These are phyloP conservation scores for Apiotrichum brassicae DNA, from an alignment of 1,284 basidiomycete genomes.

Conservation along the genomic window DNA sequence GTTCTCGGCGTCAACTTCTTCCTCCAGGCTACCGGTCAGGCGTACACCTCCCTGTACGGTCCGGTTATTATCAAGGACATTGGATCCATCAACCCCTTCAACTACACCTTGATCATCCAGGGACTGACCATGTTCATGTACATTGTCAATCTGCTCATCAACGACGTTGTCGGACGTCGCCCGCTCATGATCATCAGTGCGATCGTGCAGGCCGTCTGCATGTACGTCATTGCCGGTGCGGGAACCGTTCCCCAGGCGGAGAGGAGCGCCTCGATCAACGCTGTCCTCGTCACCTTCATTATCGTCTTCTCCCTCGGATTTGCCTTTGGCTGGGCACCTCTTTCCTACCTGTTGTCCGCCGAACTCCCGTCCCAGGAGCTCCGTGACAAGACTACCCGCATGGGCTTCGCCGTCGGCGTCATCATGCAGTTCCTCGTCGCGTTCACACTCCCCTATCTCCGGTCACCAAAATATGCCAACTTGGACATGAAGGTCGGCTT, in stretches of 20 bases:
- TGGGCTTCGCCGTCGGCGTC: slow-evolving; percentile 9
- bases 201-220: slow-evolving; percentile 5
- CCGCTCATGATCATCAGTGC: slow-evolving; percentile 11
- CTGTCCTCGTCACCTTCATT: slow-evolving; percentile 3
- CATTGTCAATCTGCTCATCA: slow-evolving; percentile 4
- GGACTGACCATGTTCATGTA: slow-evolving; percentile 4
- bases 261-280: slow-evolving; percentile 4
- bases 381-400: slow-evolving; percentile 7
- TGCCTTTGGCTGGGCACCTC: slow-evolving; percentile 8
- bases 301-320: neutral
- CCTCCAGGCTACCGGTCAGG: slow-evolving; percentile 12
- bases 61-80: slow-evolving; percentile 7
- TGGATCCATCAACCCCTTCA: slow-evolving; percentile 9
- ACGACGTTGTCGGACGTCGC: slow-evolving; percentile 17
- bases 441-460: slow-evolving; percentile 12
- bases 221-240: slow-evolving; percentile 6
- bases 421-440: slow-evolving; percentile 13
- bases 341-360: slow-evolving; percentile 4
- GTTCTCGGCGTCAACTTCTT: slow-evolving; percentile 14
- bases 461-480: slow-evolving; percentile 1
- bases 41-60: slow-evolving; percentile 8
- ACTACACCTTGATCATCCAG: slow-evolving; percentile 12
- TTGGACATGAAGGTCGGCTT: slow-evolving; percentile 6
- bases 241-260: slow-evolving; percentile 5
- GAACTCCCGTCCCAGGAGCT: neutral